Evolutionary conservation across 2,329 filamentous ascomycete species (phyloP), one percentile per base, ranked within the genome.

Genomic region (Fusarium mexicanum): DNA sequence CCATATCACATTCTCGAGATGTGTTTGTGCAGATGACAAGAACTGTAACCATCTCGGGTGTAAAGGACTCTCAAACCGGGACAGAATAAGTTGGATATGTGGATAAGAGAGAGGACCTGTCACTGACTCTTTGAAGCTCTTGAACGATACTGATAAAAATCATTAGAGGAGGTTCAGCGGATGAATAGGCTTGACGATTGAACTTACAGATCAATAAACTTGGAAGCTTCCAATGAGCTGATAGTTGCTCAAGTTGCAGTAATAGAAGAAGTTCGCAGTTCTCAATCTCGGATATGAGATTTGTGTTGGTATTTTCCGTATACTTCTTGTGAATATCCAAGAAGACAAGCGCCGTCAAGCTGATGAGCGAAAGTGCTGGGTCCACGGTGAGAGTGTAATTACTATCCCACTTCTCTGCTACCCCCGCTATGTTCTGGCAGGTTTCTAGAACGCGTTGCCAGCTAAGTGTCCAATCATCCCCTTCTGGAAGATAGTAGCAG

Each of bases 291-390:
- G n/a, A 17, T 58, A 58, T 26, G 14, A 58, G 40, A 12, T 47
- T 4, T 0, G 6, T 17, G n/a, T 47, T 47, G 0, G 22, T 20
- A 26, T 6, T 24, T 2, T 58, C n/a, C 9, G n/a, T 26, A 20
- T 13, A 58, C 33, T 35, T 58, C n/a, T 58, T 58, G 40, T 58
- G 40, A 4, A 35, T 17, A 26, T 58, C 17, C 22, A 58, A 13
- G 13, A 47, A 58, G 17, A 58, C n/a, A 13, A 58, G 54, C 0
- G 40, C 31, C 3, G 54, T 58, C 10, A 58, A 47, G 18, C n/a
- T 26, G 6, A 58, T 58, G 4, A 58, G 12, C 5, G 31, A 26
- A 13, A 58, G 5, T 13, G 54, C 54, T 4, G 54, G 54, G 13
- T 58, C 54, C 2, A 58, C 54, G 0, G 29, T 35, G 5, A 47